These are phyloP conservation scores for Claviceps lovelessii DNA, from an alignment of 2,329 filamentous ascomycete species.

Conservation along the genomic window DNA sequence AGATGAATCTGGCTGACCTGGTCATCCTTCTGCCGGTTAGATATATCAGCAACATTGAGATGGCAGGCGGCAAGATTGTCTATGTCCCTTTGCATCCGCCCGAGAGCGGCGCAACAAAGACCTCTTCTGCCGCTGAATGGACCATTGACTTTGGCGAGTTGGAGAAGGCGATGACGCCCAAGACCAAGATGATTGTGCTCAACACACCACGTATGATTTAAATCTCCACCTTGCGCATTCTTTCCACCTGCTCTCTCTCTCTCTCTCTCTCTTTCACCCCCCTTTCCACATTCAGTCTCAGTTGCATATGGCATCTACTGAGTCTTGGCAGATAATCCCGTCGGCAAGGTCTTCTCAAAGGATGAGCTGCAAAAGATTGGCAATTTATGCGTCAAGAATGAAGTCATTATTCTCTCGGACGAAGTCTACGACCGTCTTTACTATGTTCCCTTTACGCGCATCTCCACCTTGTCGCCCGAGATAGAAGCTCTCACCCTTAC, in stretches of 20 bases:
- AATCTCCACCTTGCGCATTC: too few species aligned
- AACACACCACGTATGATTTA: constrained; percentile 51
- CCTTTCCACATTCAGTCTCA: neutral
- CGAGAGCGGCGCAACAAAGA: constrained; percentile 59
- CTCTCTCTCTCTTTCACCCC: too few species aligned
- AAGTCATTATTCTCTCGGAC: constrained; percentile 84
- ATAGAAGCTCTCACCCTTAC: constrained; percentile 79
- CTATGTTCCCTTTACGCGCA: constrained; percentile 88
- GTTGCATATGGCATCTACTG: neutral
- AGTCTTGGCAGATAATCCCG: constrained; percentile 60
- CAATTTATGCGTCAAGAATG: constrained; percentile 77
- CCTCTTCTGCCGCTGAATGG: constrained; percentile 80
- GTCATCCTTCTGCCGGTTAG: constrained; percentile 6
- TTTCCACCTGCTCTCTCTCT: neutral
- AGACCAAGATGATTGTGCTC: constrained; percentile 91
- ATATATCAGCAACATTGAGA: constrained; percentile 93
- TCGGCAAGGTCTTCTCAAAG: constrained; percentile 85
- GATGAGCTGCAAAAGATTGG: constrained; percentile 75
- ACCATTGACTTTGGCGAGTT: constrained; percentile 71
- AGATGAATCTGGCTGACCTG: neutral
- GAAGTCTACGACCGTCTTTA: constrained; percentile 91
- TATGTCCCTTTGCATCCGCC: constrained; percentile 94
- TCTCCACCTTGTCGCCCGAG: constrained; percentile 81
- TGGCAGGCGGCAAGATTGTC: constrained; percentile 87
- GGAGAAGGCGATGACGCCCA: constrained; percentile 64